phyloP scores from a whole-genome alignment of 2,329 filamentous ascomycete species.

The Hypoxylon sp. region DNA sequence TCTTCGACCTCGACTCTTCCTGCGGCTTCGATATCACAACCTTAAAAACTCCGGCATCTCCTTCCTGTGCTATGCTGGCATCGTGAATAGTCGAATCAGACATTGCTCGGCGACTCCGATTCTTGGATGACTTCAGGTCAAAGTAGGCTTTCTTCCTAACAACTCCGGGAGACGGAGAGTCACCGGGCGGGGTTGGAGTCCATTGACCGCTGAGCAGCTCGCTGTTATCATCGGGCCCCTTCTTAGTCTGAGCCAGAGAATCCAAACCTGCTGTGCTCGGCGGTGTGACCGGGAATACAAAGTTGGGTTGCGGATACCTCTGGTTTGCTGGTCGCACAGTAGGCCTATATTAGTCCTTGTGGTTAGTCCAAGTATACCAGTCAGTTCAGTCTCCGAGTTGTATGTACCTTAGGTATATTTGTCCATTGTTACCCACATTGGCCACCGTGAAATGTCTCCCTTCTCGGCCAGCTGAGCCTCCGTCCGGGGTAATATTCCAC shows the following conservation, averaged over 20 bases:
- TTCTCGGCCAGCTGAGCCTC: slow-evolving; percentile 70
- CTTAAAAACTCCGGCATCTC: slow-evolving; percentile 78
- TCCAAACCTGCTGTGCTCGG: slow-evolving; percentile 70
- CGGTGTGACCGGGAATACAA: slow-evolving; percentile 71
- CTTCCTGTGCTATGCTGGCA: slow-evolving; percentile 62
- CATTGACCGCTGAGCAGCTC: slow-evolving; percentile 56
- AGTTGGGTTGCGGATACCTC: slow-evolving; percentile 70
- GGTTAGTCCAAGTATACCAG: slow-evolving; percentile 38
- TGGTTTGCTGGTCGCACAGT: slow-evolving; percentile 71
- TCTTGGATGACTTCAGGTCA: slow-evolving; percentile 42
- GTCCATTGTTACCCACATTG: slow-evolving; percentile 85
- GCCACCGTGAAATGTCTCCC: slow-evolving; percentile 82
- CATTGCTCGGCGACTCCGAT: slow-evolving; percentile 70
- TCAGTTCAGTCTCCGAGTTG: slow-evolving; percentile 19
- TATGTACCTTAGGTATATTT: slow-evolving; percentile 82
- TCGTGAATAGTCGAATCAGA: slow-evolving; percentile 85
- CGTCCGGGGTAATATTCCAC: slow-evolving; percentile 70
- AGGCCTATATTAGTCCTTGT: slow-evolving; percentile 59
- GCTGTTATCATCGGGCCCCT: slow-evolving; percentile 50
- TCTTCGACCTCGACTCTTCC: slow-evolving; percentile 70
- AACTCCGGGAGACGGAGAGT: slow-evolving; percentile 48
- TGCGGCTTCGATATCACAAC: slow-evolving; percentile 82
- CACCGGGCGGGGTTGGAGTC: slow-evolving; percentile 56
- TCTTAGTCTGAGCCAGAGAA: slow-evolving; percentile 53
- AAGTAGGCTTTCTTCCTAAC: slow-evolving; percentile 53